Evolutionary conservation across 805 yeast genomes (phyloP).

Genomic region (Nakazawaea wickerhamii): DNA sequence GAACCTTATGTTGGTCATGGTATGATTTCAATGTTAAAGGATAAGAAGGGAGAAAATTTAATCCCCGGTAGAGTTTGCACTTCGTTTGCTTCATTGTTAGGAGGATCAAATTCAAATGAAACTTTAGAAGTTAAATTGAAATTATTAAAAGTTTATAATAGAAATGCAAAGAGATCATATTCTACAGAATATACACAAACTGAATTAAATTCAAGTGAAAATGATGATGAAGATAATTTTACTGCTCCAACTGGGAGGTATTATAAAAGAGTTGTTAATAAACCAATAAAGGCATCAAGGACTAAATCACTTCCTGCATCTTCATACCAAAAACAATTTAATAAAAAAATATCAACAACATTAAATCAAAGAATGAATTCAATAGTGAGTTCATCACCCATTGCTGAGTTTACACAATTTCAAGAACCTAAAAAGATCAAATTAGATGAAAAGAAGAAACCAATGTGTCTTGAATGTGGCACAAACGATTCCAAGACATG

Average conservation of each 20-base stretch:
- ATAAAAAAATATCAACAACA: neutral
- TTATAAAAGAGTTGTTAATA: neutral
- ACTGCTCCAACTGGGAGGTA: slow-evolving; percentile 9
- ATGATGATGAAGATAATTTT: slow-evolving; percentile 10
- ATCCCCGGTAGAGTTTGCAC: slow-evolving; percentile 52
- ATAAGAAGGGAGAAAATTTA: slow-evolving; percentile 27
- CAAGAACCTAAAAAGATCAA: slow-evolving; percentile 9
- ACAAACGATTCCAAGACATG: slow-evolving; percentile 11
- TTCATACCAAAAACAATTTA: neutral
- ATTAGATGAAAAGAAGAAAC: slow-evolving; percentile 8
- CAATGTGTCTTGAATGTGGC: slow-evolving; percentile 12
- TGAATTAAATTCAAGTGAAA: slow-evolving; percentile 7
- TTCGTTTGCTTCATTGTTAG: slow-evolving; percentile 39
- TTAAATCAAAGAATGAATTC: slow-evolving; percentile 8
- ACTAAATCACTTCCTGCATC: slow-evolving; percentile 11
- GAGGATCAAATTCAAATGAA: slow-evolving; percentile 34
- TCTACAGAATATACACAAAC: neutral
- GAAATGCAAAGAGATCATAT: slow-evolving; percentile 12
- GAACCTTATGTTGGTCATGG: slow-evolving; percentile 47
- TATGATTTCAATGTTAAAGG: slow-evolving; percentile 28
- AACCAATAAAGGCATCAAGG: slow-evolving; percentile 8
- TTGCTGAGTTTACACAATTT: neutral
- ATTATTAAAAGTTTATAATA: slow-evolving; percentile 24
- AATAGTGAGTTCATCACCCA: slow-evolving; percentile 5
- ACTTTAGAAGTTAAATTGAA: slow-evolving; percentile 55